These are phyloP conservation scores for Triangularia setosa DNA, from an alignment of 2,329 filamentous ascomycete genomes.

Conservation along the genomic window DNA sequence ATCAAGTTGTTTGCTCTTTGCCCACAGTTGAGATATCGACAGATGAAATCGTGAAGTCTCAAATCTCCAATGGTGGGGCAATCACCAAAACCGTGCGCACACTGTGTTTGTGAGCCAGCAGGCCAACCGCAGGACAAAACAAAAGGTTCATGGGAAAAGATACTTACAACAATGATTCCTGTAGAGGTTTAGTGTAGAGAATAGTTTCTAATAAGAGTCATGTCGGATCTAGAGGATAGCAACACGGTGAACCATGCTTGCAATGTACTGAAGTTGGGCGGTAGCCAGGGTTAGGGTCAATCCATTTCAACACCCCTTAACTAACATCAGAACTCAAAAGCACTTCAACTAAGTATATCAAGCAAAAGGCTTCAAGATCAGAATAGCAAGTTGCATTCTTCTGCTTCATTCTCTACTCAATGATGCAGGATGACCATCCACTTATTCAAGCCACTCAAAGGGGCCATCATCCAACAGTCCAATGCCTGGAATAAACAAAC, in stretches of 20 bases:
- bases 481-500: neutral
- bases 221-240: too few species aligned
- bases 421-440: neutral
- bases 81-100: neutral
- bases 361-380: neutral
- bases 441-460: neutral
- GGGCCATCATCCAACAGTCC: neutral
- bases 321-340: neutral
- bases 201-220: too few species aligned
- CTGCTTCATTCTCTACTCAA: neutral
- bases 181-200: too few species aligned
- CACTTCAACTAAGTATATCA: neutral
- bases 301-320: too few species aligned
- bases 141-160: too few species aligned
- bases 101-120: neutral
- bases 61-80: neutral
- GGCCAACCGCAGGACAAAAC: too few species aligned
- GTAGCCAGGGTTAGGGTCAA: too few species aligned
- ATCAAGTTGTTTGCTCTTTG: neutral
- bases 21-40: neutral
- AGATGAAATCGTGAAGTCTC: neutral
- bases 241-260: too few species aligned
- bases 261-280: too few species aligned
- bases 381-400: conserved; percentile 4
- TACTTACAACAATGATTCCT: too few species aligned